A percentile compares a stretch with the other conserved stretches of the same genome.
phyloP scores from a whole-genome alignment of 495 filamentous ascomycete genomes.

The Podospora pseudocomata region DNA sequence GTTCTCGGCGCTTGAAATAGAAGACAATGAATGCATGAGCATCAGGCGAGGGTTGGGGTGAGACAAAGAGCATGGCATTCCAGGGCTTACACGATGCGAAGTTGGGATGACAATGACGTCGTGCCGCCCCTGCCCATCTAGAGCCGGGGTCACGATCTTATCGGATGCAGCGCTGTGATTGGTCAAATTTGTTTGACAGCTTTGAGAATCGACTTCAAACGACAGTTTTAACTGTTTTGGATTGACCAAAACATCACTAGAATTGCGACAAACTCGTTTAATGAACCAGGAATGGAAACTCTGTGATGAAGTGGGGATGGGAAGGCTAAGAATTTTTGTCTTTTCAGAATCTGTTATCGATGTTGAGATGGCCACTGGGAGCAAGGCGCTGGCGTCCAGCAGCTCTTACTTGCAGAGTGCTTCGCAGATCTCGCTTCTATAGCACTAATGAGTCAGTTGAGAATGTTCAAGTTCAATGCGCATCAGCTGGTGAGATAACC shows the following conservation, averaged over 20 bases:
- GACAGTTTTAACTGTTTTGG: not conserved
- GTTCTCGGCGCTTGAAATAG: too few species aligned
- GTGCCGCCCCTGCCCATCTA: not conserved
- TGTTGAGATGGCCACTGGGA: slow-evolving; percentile 16
- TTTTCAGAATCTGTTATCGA: slow-evolving; percentile 4
- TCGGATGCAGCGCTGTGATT: not conserved
- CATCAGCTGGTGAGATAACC: slow-evolving; percentile 26
- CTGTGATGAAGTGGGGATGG: not conserved
- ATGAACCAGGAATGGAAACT: not conserved
- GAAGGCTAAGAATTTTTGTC: not conserved
- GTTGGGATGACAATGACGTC: not conserved
- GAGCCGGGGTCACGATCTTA: not conserved
- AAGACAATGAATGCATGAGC: not conserved
- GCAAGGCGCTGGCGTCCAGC: not conserved
- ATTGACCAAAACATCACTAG: not conserved
- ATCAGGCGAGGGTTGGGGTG: not conserved
- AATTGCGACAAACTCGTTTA: not conserved
- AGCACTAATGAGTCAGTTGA: slow-evolving; percentile 13
- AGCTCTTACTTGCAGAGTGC: not conserved
- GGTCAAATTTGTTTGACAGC: not conserved
- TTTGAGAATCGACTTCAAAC: not conserved
- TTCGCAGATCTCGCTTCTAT: slow-evolving; percentile 7
- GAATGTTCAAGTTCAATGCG: slow-evolving; percentile 20
- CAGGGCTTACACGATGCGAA: not conserved
- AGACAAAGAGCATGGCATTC: not conserved